These are phyloP conservation scores for Backusella morwellensis DNA, from an alignment of 192 early-diverging fungal species.

Conservation along the genomic window DNA sequence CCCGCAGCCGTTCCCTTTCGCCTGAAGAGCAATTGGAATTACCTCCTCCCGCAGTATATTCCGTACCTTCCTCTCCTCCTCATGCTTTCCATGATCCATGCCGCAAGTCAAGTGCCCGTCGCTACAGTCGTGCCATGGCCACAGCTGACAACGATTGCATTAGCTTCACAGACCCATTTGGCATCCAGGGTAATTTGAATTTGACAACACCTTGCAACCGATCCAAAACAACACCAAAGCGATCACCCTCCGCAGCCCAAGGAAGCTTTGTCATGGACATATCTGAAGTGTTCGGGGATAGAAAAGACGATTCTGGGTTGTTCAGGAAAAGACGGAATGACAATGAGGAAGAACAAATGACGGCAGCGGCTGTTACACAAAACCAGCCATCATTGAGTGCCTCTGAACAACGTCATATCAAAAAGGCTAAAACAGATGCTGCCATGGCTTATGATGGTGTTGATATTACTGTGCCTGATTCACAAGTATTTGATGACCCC, in stretches of 20 bases:
- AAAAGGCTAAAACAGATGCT: constrained; percentile 14
- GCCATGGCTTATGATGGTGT: constrained; percentile 20
- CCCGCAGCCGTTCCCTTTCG: background rate
- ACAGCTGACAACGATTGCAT: constrained; percentile 1
- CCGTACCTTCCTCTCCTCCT: background rate
- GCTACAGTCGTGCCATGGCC: constrained; percentile 6
- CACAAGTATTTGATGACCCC: constrained; percentile 1
- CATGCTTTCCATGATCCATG: background rate
- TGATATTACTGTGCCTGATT: constrained; percentile 17
- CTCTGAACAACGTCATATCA: background rate
- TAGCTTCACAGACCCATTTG: background rate
- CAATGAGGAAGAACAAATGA: constrained; percentile 12
- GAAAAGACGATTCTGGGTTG: background rate
- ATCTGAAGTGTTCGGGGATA: background rate
- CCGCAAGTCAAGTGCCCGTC: constrained; percentile 7
- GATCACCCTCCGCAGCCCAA: background rate
- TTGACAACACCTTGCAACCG: constrained; percentile 6
- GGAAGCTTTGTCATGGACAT: constrained; percentile 8
- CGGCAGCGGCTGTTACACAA: background rate
- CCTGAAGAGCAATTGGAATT: constrained; percentile 3
- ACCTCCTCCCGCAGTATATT: constrained; percentile 1
- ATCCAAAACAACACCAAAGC: background rate
- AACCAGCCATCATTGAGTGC: background rate
- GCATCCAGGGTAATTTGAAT: background rate
- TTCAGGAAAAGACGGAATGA: constrained; percentile 14